These are phyloP conservation scores for Viola pubescens DNA, from an alignment of 441 rosid genomes.

Conservation along the genomic window DNA sequence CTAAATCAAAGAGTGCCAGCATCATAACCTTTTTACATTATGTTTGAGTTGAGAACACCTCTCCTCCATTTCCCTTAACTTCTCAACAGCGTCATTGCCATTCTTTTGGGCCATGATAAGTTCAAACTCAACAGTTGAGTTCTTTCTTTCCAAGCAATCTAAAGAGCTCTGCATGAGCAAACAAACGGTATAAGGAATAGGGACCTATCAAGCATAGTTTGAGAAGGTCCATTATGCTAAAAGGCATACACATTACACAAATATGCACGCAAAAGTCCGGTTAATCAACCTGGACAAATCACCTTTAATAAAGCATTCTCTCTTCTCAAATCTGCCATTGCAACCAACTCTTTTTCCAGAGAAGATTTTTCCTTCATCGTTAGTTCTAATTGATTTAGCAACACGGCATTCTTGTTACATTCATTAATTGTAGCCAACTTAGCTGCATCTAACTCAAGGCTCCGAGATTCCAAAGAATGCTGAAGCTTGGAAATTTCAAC, in stretches of 20 bases:
- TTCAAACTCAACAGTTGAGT: conserved; percentile 59
- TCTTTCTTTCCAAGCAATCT: conserved; percentile 61
- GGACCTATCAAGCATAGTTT: not conserved
- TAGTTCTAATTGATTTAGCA: conserved; percentile 73
- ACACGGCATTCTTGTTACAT: conserved; percentile 80
- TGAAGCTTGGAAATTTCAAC: conserved; percentile 73
- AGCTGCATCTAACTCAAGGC: conserved; percentile 87
- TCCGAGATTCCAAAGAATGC: conserved; percentile 60
- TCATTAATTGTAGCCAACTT: conserved; percentile 81
- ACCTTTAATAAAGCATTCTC: conserved; percentile 76
- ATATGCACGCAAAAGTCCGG: not conserved
- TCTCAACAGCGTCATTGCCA: conserved; percentile 39
- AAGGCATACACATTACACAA: too few species aligned
- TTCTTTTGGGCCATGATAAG: conserved; percentile 54
- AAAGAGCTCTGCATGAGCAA: conserved; percentile 48
- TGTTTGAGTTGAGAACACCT: conserved; percentile 65
- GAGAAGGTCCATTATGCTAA: too few species aligned
- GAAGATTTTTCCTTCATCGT: conserved; percentile 70
- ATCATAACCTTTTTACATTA: conserved; percentile 54
- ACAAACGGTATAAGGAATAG: conserved; percentile 1
- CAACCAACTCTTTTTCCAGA: conserved; percentile 59
- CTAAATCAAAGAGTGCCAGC: not conserved
- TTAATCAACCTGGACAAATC: conserved; percentile 7
- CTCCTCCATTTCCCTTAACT: conserved; percentile 59
- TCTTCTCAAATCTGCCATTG: conserved; percentile 59